Evolutionary conservation across 2,329 filamentous ascomycete genomes (phyloP).

Genomic region (Botrytis hyacinthi): DNA sequence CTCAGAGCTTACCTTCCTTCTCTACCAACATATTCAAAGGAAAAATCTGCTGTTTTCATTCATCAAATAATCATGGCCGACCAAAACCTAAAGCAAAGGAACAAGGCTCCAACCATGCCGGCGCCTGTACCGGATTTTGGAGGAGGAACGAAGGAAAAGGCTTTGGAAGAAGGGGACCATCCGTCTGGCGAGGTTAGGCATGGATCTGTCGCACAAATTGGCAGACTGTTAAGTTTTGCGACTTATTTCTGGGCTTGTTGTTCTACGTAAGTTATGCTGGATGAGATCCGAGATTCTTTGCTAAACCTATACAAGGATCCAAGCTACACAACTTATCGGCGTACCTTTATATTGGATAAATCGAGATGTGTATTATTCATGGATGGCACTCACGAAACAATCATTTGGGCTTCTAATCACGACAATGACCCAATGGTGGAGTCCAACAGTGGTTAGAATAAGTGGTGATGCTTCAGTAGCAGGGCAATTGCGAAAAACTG

Average conservation of each 20-base stretch:
- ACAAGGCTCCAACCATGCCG: slow-evolving; percentile 22
- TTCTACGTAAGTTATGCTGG: slow-evolving; percentile 33
- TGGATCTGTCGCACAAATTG: slow-evolving; percentile 31
- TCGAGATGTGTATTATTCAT: slow-evolving; percentile 76
- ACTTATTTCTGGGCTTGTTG: slow-evolving; percentile 36
- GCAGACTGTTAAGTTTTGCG: slow-evolving; percentile 33
- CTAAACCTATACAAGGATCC: slow-evolving; percentile 51
- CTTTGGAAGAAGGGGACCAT: slow-evolving; percentile 32
- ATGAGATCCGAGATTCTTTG: not conserved
- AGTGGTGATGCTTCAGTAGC: slow-evolving; percentile 80
- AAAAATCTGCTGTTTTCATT: not conserved
- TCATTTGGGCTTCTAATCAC: slow-evolving; percentile 77
- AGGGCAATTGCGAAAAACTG: slow-evolving; percentile 67
- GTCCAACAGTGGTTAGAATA: slow-evolving; percentile 77
- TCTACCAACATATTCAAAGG: not conserved
- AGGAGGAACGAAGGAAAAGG: slow-evolving; percentile 25
- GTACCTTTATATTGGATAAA: slow-evolving; percentile 73
- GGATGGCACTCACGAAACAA: slow-evolving; percentile 84
- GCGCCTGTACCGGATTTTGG: slow-evolving; percentile 20
- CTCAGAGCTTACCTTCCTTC: not conserved
- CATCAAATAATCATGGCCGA: slow-evolving; percentile 28
- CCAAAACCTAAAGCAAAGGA: slow-evolving; percentile 33
- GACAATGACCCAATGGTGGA: slow-evolving; percentile 82
- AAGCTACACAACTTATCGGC: slow-evolving; percentile 72
- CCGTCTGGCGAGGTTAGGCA: slow-evolving; percentile 40